Evolutionary conservation across 2,329 filamentous ascomycete genomes (phyloP), one percentile per base, ranked within the genome.

Genomic region (Phoma sp.): DNA sequence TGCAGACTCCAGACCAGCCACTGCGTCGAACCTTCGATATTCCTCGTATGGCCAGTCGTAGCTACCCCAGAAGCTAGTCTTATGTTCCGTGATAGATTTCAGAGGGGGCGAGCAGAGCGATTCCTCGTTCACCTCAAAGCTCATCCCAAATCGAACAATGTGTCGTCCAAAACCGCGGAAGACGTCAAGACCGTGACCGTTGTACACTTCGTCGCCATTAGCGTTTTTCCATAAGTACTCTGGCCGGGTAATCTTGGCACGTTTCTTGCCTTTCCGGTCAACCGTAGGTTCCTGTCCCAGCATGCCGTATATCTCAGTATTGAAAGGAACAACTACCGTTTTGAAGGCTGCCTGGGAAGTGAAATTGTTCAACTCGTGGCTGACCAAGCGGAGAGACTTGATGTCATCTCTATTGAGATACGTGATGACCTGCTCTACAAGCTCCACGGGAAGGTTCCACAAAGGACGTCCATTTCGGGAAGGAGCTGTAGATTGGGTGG

Each of bases 321-420:
- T 83, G 74, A 89, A 90, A 1, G 85, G 84, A 2, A 88, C 83
- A 5, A 89, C 85, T 7, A 87, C 83, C 39, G 84, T 85, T 52
- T 80, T 78, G 68, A 88, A 89, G 40, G 88, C 79, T 36, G 79
- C 76, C 35, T 79, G 76, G 0, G 85, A 86, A 2, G 87, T 78
- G 55, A 83, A 83, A 10, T 69, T 60, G 55, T 88, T 84, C 57
- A 86, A 84, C 51, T 87, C 84, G 33, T 75, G 78, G 64, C 79
- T 84, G 3, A 88, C 86, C 4, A 89, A 75, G 4, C 87, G 83
- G 71, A 89, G 79, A 27, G 75, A 79, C 68, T 85, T 83, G 45
- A 89, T 77, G 56, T 86, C 83, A 30, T 81, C 77, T 4, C 83
- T 82, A 7, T 83, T 79, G 5, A 90, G 77, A 64, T 83, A 73